A percentile compares a stretch with the other conserved stretches of the same genome.
These are phyloP conservation scores for Calendula officinalis DNA, from an alignment of 129 eudicot genomes.

Conservation along the genomic window DNA sequence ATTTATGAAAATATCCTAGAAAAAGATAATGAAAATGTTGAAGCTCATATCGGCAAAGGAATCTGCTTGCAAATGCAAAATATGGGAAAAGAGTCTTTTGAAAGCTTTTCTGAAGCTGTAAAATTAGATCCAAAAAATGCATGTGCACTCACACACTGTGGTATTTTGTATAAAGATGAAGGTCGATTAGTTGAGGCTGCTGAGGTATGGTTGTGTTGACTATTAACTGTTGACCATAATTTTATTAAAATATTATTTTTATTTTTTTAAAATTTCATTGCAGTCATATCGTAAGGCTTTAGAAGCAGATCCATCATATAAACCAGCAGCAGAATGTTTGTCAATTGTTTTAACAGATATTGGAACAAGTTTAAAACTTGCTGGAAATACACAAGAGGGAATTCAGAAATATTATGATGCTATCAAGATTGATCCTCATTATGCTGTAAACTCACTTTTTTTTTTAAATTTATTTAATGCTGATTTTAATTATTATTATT, in stretches of 20 bases:
- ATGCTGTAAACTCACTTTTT: slow-evolving; percentile 63
- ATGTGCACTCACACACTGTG: slow-evolving; percentile 92
- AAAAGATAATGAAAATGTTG: slow-evolving; percentile 65
- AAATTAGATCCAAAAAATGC: slow-evolving; percentile 85
- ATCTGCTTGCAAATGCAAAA: slow-evolving; percentile 91
- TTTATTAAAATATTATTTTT: not conserved
- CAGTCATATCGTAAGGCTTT: slow-evolving; percentile 93
- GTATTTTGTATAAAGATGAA: slow-evolving; percentile 93
- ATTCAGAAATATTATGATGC: slow-evolving; percentile 96
- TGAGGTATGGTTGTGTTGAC: slow-evolving; percentile 60
- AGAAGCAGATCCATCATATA: slow-evolving; percentile 71
- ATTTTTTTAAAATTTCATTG: slow-evolving; percentile 15
- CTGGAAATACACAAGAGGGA: slow-evolving; percentile 96
- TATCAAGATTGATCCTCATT: slow-evolving; percentile 83
- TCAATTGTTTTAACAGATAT: slow-evolving; percentile 89
- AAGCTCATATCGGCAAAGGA: slow-evolving; percentile 92
- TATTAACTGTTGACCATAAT: not conserved
- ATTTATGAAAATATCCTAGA: slow-evolving; percentile 69
- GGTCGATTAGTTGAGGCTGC: slow-evolving; percentile 92
- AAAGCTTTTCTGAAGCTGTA: slow-evolving; percentile 83
- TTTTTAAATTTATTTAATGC: not conserved
- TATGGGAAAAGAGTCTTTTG: slow-evolving; percentile 71
- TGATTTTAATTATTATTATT: slow-evolving; percentile 21
- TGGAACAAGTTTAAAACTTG: slow-evolving; percentile 97
- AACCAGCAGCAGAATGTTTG: slow-evolving; percentile 94